phyloP scores from a whole-genome alignment of 1,284 basidiomycete genomes.

The Pisolithus thermaeus region DNA sequence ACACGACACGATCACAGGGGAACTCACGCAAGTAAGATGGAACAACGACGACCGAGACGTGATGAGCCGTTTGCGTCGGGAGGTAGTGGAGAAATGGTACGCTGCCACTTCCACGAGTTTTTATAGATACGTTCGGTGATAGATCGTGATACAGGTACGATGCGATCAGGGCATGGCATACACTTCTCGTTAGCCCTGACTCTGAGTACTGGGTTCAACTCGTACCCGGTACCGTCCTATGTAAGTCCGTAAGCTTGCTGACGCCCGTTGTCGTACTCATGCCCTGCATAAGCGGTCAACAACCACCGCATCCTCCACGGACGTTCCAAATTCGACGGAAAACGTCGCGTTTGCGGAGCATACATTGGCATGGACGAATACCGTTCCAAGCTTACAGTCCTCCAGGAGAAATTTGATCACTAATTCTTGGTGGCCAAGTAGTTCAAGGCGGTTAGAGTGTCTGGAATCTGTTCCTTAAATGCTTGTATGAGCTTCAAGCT shows the following conservation, averaged over 20 bases:
- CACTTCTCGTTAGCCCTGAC: constrained; percentile 69
- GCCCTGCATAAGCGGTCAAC: constrained; percentile 64
- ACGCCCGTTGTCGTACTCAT: not conserved
- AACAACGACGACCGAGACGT: constrained; percentile 94
- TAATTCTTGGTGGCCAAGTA: constrained; percentile 1
- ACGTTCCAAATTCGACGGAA: constrained; percentile 82
- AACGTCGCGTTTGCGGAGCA: constrained; percentile 90
- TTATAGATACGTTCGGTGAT: not conserved
- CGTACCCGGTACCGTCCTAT: constrained; percentile 77
- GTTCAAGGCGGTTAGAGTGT: constrained; percentile 22
- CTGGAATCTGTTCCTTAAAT: constrained; percentile 31
- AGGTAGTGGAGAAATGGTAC: constrained; percentile 67
- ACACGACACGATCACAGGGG: constrained; percentile 58
- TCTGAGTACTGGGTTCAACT: constrained; percentile 92
- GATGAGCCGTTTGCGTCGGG: constrained; percentile 54
- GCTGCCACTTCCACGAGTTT: constrained; percentile 10
- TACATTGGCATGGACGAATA: constrained; percentile 93
- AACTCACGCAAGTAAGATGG: constrained; percentile 81
- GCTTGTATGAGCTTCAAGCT: no score
- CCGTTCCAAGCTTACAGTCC: constrained; percentile 66
- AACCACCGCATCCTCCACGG: constrained; percentile 96
- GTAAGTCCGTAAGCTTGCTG: constrained; percentile 39
- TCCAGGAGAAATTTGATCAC: constrained; percentile 51
- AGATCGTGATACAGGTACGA: constrained; percentile 55
- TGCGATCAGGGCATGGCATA: constrained; percentile 77